phyloP scores from a whole-genome alignment of 2,329 filamentous ascomycete species.

The Plenodomus lindquistii region DNA sequence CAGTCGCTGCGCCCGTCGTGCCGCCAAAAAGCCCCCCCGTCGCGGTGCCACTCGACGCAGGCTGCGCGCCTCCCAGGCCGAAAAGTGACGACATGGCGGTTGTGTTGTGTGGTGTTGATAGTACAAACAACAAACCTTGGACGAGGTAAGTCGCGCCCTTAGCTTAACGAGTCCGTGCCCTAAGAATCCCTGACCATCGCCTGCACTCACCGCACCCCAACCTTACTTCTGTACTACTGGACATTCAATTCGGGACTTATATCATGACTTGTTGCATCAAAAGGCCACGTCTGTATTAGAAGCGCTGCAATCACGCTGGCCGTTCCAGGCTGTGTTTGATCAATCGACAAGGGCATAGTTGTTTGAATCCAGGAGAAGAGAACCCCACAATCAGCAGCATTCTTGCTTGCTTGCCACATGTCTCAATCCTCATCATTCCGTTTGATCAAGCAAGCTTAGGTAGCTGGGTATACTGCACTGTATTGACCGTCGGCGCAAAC shows the following conservation, averaged over 20 bases:
- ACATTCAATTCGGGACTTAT: too few relatives aligned
- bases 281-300: too few relatives aligned
- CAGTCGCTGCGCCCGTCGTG: constrained; percentile 23
- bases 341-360: too few relatives aligned
- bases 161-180: constrained; percentile 17
- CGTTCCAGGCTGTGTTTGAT: too few relatives aligned
- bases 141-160: constrained; percentile 30
- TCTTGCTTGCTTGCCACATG: background rate
- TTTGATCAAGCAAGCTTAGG: background rate
- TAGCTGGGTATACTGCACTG: too few relatives aligned
- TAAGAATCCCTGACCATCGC: constrained; percentile 12
- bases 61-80: constrained; percentile 30
- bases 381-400: background rate
- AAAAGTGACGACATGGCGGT: constrained; percentile 39
- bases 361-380: background rate
- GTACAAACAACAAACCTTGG: constrained; percentile 27
- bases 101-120: constrained; percentile 32
- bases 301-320: too few relatives aligned
- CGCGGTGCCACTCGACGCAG: constrained; percentile 29
- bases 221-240: too few relatives aligned
- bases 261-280: too few relatives aligned
- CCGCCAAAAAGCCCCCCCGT: constrained; percentile 32
- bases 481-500: background rate
- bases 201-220: constrained; percentile 7
- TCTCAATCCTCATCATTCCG: background rate